Evolutionary conservation across 2,329 filamentous ascomycete genomes (phyloP).

Genomic region (Botrytis sinoallii): DNA sequence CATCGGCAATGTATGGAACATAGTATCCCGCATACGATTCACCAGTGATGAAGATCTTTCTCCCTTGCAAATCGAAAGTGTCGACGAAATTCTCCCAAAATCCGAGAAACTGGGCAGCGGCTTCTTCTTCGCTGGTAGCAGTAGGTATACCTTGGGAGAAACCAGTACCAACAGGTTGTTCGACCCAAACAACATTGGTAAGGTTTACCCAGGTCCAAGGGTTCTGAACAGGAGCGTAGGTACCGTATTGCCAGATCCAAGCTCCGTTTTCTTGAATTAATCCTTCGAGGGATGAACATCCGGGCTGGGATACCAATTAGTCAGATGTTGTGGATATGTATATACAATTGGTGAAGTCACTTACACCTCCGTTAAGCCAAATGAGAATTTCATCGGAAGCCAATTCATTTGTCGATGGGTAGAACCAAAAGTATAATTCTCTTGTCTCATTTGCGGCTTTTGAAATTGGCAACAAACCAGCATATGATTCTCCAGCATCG

Average conservation of each 20-base stretch:
- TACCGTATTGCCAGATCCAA: conserved; percentile 69
- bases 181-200: conserved; percentile 37
- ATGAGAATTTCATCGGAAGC: conserved; percentile 58
- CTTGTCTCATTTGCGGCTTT: conserved; percentile 47
- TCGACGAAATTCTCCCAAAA: conserved; percentile 79
- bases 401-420: conserved; percentile 52
- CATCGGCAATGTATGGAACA: conserved; percentile 69
- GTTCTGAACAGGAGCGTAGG: conserved; percentile 43
- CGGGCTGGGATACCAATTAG: conserved; percentile 27
- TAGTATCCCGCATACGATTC: conserved; percentile 69
- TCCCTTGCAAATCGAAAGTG: conserved; percentile 63
- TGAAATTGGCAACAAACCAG: conserved; percentile 59
- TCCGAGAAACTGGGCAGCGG: conserved; percentile 68
- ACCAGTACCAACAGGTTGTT: conserved; percentile 36
- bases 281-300: conserved; percentile 61
- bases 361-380: conserved; percentile 47
- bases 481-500: conserved; percentile 64
- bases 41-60: conserved; percentile 70
- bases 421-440: conserved; percentile 66
- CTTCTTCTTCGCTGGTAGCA: conserved; percentile 63
- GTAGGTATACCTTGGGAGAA: conserved; percentile 46
- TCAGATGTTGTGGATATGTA: neutral
- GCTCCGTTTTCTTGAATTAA: conserved; percentile 76
- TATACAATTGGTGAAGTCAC: conserved; percentile 22
- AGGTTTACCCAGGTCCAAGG: conserved; percentile 35